Percentiles rank a stretch among this genome's conserved stretches.
Conservation (phyloP, 306 rosid genomes). For the Malus fusca region DNA sequence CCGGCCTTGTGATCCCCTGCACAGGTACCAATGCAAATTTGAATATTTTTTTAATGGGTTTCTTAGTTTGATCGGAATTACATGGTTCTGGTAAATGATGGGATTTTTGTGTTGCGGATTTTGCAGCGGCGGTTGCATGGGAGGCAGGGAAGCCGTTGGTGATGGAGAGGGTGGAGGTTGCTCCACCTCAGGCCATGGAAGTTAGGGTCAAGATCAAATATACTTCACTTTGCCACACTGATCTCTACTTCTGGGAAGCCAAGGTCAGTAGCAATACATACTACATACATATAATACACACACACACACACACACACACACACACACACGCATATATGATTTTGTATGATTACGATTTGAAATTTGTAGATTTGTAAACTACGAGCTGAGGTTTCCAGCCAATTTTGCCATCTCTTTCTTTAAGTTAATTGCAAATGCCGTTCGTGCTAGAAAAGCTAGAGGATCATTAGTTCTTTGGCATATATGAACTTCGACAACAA, state of each 20-base stretch:
- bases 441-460: not conserved
- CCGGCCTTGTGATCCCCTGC: slow-evolving; percentile 28
- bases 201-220: slow-evolving; percentile 24
- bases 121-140: slow-evolving; percentile 36
- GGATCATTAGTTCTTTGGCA: not conserved
- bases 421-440: not conserved
- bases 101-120: not conserved
- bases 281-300: too few relatives aligned
- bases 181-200: slow-evolving; percentile 33
- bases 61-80: not conserved
- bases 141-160: slow-evolving; percentile 36
- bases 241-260: slow-evolving; percentile 32
- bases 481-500: not conserved
- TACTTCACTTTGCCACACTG: slow-evolving; percentile 35
- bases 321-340: too few relatives aligned
- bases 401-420: not conserved
- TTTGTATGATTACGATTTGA: not conserved
- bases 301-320: too few relatives aligned
- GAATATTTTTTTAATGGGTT: not conserved
- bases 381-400: not conserved
- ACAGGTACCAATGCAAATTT: slow-evolving; percentile 9
- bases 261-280: slow-evolving; percentile 9
- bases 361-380: not conserved
- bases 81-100: not conserved
- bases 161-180: slow-evolving; percentile 36